phyloP scores from a whole-genome alignment of 1,284 basidiomycete genomes.

The Phylloboletellus chloephorus region DNA sequence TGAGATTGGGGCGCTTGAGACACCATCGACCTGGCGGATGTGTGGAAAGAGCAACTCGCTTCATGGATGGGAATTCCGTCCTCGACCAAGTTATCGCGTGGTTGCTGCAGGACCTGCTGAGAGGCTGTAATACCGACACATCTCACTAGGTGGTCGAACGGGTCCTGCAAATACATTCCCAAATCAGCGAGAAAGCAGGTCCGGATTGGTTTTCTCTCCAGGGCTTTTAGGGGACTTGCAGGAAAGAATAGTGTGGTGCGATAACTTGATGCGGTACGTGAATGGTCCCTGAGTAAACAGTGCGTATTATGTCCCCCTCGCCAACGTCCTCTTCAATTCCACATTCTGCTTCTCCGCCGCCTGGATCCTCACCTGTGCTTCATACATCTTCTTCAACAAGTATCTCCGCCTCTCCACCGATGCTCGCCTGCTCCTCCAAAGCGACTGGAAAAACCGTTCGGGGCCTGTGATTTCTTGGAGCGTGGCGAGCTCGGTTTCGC shows the following conservation, averaged over 20 bases:
- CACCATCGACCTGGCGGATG: no score
- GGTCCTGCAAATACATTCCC: no score
- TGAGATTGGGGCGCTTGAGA: no score
- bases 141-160: no score
- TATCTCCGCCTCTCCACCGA: conserved; percentile 63
- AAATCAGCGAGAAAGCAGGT: no score
- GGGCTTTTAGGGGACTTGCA: no score
- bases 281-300: background rate
- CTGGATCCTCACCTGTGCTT: conserved; percentile 63
- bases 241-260: background rate
- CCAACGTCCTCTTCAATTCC: conserved; percentile 59
- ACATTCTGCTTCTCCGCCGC: conserved; percentile 63
- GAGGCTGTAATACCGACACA: no score
- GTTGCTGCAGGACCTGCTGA: no score
- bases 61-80: no score
- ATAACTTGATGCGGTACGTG: background rate
- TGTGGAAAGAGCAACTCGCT: no score
- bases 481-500: conserved; percentile 70
- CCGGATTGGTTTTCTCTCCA: no score
- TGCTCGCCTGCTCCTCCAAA: conserved; percentile 48
- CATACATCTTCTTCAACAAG: conserved; percentile 71
- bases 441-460: conserved; percentile 35
- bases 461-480: conserved; percentile 56
- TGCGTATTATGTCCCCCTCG: conserved; percentile 25
- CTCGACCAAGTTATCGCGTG: no score